Evolutionary conservation across 352 stramenopile genomes (phyloP), one percentile per base, ranked within the genome.

Genomic region (Phytophthora chlamydospora): DNA sequence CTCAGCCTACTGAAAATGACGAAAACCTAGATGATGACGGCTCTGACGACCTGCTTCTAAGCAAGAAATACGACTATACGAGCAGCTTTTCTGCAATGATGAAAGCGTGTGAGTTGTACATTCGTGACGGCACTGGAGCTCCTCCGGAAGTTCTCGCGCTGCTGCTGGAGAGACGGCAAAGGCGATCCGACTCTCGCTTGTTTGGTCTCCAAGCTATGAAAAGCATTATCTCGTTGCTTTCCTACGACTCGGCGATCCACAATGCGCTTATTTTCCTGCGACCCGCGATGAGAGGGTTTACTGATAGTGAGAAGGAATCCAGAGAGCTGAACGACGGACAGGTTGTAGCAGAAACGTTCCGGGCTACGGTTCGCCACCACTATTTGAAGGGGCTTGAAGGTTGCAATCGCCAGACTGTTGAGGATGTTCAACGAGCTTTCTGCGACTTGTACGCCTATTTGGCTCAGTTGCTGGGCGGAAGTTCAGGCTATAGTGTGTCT

Each of bases 361-460:
- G 88, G 8, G 85, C 88, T 40, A 96, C 88, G 0, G 84, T 94
- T 34, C 74, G 88, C 1, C 88, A 96, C 36, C 88, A 96, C 44
- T 95, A 96, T 43, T 59, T 95, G 24, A 96, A 96, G 57, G 85
- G 86, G 13, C 73, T 96, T 12, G 88, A 96, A 70, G 88, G 85
- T 0, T 96, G 84, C 49, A 90, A 78, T 63, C 73, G 81, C 13
- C 73, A 77, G 4, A 87, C 73, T 17, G 70, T 82, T 6, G 62
- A 93, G 29, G 65, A 56, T 6, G 75, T 94, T 10, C 85, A 91
- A 56, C 47, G 45, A 10, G 76, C 85, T 3, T 96, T 96, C 45
- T 89, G 78, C 51, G 78, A 83, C n/a, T 59, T 96, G 1, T 96
- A 96, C 42, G 58, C 68, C 1, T 73, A 85, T 14, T 64, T 96